A percentile compares a stretch with the other conserved stretches of the same genome.
phyloP scores from a whole-genome alignment of 768 basidiomycete genomes.

The Butyriboletus loyo region DNA sequence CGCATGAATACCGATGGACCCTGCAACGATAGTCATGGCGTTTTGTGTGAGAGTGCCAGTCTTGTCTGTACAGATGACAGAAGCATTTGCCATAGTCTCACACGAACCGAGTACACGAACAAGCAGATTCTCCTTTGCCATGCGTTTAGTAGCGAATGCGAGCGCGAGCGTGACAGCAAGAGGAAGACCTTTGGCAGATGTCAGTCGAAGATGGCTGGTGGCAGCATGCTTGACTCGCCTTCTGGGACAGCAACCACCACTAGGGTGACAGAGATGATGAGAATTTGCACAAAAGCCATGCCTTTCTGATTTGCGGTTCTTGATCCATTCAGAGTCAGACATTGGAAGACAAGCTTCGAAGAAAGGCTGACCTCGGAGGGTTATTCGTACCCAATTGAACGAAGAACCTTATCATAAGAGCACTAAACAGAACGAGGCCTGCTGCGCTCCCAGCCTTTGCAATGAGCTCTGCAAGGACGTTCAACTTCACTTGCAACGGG shows the following conservation, averaged over 20 bases:
- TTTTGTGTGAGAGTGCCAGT: slow-evolving; percentile 97
- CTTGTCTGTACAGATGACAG: slow-evolving; percentile 94
- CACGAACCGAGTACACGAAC: slow-evolving; percentile 96
- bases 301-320: slow-evolving; percentile 80
- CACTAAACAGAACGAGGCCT: slow-evolving; percentile 75
- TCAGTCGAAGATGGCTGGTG: background rate
- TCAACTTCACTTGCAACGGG: slow-evolving; percentile 91
- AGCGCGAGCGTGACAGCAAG: slow-evolving; percentile 95
- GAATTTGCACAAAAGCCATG: slow-evolving; percentile 85
- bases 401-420: slow-evolving; percentile 93
- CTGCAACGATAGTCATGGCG: slow-evolving; percentile 93
- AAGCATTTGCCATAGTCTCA: slow-evolving; percentile 98
- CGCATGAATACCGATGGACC: slow-evolving; percentile 88
- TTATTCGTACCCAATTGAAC: slow-evolving; percentile 70
- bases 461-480: slow-evolving; percentile 90
- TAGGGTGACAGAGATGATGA: slow-evolving; percentile 94
- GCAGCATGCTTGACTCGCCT: slow-evolving; percentile 38
- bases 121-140: slow-evolving; percentile 92
- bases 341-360: background rate
- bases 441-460: slow-evolving; percentile 85
- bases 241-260: slow-evolving; percentile 87
- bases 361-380: slow-evolving; percentile 49
- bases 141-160: slow-evolving; percentile 97
- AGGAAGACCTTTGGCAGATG: slow-evolving; percentile 62
- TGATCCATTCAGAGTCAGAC: slow-evolving; percentile 10